Evolutionary conservation across 1,139 yeast species (phyloP), one percentile per base, ranked within the genome.

Genomic region (Candida sanyaensis): DNA sequence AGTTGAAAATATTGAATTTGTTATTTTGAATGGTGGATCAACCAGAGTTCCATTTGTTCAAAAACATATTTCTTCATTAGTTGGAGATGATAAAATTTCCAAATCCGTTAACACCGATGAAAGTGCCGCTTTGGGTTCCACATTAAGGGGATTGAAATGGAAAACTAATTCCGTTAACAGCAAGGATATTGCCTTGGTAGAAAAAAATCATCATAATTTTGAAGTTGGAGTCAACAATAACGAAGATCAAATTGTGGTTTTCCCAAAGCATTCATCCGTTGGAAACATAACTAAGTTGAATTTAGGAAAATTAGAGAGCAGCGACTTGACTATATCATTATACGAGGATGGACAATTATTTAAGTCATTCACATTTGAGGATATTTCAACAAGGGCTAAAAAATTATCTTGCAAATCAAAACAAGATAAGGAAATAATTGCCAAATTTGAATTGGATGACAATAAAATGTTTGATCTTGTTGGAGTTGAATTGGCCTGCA

Each of bases 41-140:
- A 83, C 95, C 9, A 83, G 99, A 64, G 88, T 91, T 28, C 99
- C 99, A 13, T 80, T 88, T 60, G 86, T 93, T 45, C 96, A 90
- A 65, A 73, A 77, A 42, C 79, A 76, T 47, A 66, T 86, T 50
- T 60, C 69, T 5, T 65, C 78, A 4, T 73, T 87, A 41, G 69
- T 86, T 38, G 58, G 58, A 1, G 84, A 82, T 29, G 84, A 80
- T 2, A 71, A 75, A 47, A 73, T 95, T 43, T 78, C 96, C n/a
- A 91, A 86, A 64, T 89, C 86, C 48, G 96, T 95, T 43, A 93
- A 93, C 65, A 95, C 99, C 0, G 99, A 93, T 68, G 99, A 93
- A 68, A 84, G 97, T 50, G 91, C 90, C 50, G 96, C 91, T 11
- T 75, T 89, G 60, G 99, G 99, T 46, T 84, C 96, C 5, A 84